Conservation (phyloP, 345 rosid genomes). For the Linum usitatissimum region DNA sequence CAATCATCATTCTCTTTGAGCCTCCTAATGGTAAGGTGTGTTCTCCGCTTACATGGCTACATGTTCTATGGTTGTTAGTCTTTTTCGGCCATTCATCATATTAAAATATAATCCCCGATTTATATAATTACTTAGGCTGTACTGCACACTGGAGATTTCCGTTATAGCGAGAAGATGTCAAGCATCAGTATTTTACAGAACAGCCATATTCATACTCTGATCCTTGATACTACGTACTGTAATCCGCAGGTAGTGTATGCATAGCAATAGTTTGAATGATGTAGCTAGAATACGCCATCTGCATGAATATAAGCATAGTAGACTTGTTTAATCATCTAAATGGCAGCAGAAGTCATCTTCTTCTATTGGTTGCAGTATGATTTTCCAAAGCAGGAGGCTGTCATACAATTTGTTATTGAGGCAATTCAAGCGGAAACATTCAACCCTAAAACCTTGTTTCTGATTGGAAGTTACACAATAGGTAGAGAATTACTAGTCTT, state of each 20-base stretch:
- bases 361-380: slow-evolving; percentile 52
- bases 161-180: slow-evolving; percentile 53
- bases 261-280: neutral
- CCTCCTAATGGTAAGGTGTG: slow-evolving; percentile 89
- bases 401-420: slow-evolving; percentile 85
- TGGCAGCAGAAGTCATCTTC: slow-evolving; percentile 2
- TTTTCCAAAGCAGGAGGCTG: slow-evolving; percentile 91
- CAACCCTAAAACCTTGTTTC: slow-evolving; percentile 78
- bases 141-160: slow-evolving; percentile 92
- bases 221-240: slow-evolving; percentile 97
- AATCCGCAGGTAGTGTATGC: slow-evolving; percentile 57
- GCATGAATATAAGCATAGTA: neutral
- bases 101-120: slow-evolving; percentile 4
- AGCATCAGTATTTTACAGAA: slow-evolving; percentile 27
- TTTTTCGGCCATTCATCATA: neutral
- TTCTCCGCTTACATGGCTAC: slow-evolving; percentile 13
- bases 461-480: slow-evolving; percentile 87
- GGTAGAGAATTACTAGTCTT: slow-evolving; percentile 33
- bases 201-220: slow-evolving; percentile 53
- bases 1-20: slow-evolving; percentile 73
- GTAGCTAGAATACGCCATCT: neutral
- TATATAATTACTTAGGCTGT: slow-evolving; percentile 35
- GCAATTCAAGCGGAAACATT: slow-evolving; percentile 94
- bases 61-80: neutral
- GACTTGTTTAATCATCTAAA: neutral